A percentile compares a stretch with the other conserved stretches of the same genome.
Conservation (phyloP, 2,329 filamentous ascomycete genomes). For the Neonectria ditissima region DNA sequence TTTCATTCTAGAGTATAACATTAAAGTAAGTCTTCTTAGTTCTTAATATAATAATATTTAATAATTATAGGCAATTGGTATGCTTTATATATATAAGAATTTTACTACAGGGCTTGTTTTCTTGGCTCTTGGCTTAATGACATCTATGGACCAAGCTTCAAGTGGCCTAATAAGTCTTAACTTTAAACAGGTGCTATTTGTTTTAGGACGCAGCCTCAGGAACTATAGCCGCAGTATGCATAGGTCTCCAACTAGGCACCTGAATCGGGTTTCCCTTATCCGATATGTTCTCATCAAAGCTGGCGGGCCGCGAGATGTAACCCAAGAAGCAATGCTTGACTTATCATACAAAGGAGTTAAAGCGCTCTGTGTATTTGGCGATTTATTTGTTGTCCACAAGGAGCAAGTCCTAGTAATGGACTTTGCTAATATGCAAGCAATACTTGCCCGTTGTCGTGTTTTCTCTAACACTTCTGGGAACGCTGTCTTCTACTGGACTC, state of each 20-base stretch:
- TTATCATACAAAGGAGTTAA: not conserved
- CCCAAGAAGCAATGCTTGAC: not conserved
- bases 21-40: not conserved
- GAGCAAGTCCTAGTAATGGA: not conserved
- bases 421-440: not conserved
- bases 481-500: not conserved
- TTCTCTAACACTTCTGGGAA: not conserved
- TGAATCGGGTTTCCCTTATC: not conserved
- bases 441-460: not conserved
- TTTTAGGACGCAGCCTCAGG: not conserved
- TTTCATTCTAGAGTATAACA: not conserved
- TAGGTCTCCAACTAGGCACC: not conserved
- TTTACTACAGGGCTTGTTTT: not conserved
- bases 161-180: not conserved
- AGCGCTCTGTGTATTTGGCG: not conserved
- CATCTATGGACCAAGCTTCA: not conserved
- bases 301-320: not conserved
- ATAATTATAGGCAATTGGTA: not conserved
- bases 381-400: not conserved
- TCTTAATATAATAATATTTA: not conserved
- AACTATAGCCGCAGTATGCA: not conserved
- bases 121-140: not conserved
- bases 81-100: not conserved
- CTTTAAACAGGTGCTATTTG: not conserved
- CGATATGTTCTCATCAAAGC: not conserved